Percentiles rank a stretch among this genome's conserved stretches.
Evolutionary conservation across 2,329 filamentous ascomycete species (phyloP).

Genomic region (Aspergillus caelatus): DNA sequence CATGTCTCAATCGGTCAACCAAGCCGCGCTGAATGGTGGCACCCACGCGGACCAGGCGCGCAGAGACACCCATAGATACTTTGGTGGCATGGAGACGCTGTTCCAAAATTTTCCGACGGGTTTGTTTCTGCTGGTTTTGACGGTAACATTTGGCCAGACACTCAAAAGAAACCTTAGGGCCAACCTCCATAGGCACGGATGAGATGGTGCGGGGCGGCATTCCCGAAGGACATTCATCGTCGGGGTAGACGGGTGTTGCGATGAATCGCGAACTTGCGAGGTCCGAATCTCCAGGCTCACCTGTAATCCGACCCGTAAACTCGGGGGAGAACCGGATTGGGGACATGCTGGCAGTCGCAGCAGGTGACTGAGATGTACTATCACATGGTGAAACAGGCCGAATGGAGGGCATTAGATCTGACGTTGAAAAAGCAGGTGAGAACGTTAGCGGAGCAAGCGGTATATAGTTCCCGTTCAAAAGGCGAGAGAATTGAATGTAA

Average conservation of each 20-base stretch:
- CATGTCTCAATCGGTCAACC: conserved; percentile 48
- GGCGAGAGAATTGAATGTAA: conserved; percentile 7
- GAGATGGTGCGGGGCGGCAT: conserved; percentile 14
- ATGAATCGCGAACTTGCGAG: conserved; percentile 30
- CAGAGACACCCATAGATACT: conserved; percentile 46
- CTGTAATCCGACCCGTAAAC: conserved; percentile 28
- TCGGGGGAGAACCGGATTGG: conserved; percentile 21
- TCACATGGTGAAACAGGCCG: conserved; percentile 38
- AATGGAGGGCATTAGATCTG: conserved; percentile 28
- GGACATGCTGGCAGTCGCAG: conserved; percentile 28
- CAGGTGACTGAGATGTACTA: conserved; percentile 29
- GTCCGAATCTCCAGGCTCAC: conserved; percentile 40
- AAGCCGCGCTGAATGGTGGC: conserved; percentile 47
- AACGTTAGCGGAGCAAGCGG: conserved; percentile 8
- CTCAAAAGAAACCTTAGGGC: conserved; percentile 42
- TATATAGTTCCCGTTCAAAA: conserved; percentile 6
- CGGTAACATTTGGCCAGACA: conserved; percentile 48
- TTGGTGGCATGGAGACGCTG: conserved; percentile 44
- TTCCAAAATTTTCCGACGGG: conserved; percentile 43
- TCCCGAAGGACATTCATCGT: conserved; percentile 21
- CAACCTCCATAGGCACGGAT: conserved; percentile 22
- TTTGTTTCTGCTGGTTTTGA: conserved; percentile 45
- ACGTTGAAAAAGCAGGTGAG: conserved; percentile 14
- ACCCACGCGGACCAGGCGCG: conserved; percentile 46
- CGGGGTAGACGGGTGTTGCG: conserved; percentile 22